Evolutionary conservation across 2,329 filamentous ascomycete genomes (phyloP).

Genomic region (Passalora sequoiae): DNA sequence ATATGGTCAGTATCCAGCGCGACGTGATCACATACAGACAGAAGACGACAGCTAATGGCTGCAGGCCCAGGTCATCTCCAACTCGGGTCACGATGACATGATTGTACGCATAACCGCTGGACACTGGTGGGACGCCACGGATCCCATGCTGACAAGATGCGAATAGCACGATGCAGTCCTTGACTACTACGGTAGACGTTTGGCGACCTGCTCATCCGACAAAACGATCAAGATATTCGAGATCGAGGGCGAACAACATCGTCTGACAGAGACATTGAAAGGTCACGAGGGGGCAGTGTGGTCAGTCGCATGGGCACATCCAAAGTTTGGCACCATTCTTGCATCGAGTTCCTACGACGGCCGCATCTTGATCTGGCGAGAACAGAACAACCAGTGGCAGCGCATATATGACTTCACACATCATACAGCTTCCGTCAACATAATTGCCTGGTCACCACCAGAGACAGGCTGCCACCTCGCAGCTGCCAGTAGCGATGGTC

Average conservation of each 20-base stretch:
- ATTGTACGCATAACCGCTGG: no score
- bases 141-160: no score
- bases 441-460: conserved; percentile 95
- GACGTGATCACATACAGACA: no score
- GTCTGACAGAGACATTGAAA: conserved; percentile 86
- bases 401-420: conserved; percentile 88
- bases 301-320: conserved; percentile 97
- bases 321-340: conserved; percentile 96
- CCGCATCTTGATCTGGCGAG: conserved; percentile 97
- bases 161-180: conserved; percentile 95
- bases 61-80: conserved; percentile 73
- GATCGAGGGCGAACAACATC: conserved; percentile 86
- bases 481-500: conserved; percentile 88
- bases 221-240: conserved; percentile 99
- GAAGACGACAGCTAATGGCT: conserved; percentile 17
- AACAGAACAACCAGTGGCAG: conserved; percentile 60
- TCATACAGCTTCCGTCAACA: conserved; percentile 94
- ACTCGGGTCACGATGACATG: conserved; percentile 96
- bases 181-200: conserved; percentile 93
- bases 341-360: conserved; percentile 94
- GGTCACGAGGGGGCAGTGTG: conserved; percentile 98
- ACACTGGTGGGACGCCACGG: no score
- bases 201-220: conserved; percentile 96
- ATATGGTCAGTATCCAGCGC: conserved; percentile 1
- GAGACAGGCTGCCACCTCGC: conserved; percentile 92